Percentiles rank a stretch among this genome's conserved stretches.
Conservation (phyloP, 2,329 filamentous ascomycete species). For the Aspergillus fischeri region DNA sequence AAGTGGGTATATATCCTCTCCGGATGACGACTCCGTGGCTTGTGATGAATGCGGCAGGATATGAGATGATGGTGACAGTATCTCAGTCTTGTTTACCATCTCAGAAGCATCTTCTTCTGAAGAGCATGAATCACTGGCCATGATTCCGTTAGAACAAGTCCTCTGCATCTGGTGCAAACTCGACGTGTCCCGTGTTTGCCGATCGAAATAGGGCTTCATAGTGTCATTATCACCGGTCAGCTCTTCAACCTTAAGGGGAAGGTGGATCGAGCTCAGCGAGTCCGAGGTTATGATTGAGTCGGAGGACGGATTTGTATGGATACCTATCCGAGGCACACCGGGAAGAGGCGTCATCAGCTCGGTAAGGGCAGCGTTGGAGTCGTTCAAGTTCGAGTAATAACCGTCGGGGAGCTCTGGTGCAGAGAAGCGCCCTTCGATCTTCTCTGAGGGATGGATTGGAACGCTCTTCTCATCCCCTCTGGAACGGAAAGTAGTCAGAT, state of each 20-base stretch:
- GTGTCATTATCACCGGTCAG: conserved; percentile 76
- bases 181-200: conserved; percentile 24
- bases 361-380: conserved; percentile 59
- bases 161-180: neutral
- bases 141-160: neutral
- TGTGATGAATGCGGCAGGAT: neutral
- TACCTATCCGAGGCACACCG: conserved; percentile 44
- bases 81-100: neutral
- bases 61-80: neutral
- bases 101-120: neutral
- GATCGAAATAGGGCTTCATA: conserved; percentile 67
- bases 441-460: conserved; percentile 68
- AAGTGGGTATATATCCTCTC: neutral
- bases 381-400: conserved; percentile 66
- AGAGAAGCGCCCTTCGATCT: conserved; percentile 74
- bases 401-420: conserved; percentile 64
- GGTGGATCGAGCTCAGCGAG: conserved; percentile 59
- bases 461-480: conserved; percentile 43
- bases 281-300: conserved; percentile 61
- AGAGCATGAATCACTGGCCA: neutral
- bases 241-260: conserved; percentile 66
- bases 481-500: conserved; percentile 75
- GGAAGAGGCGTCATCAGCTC: conserved; percentile 45
- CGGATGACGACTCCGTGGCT: neutral
- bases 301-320: conserved; percentile 59